Evolutionary conservation across 768 basidiomycete species (phyloP), one percentile per base, ranked within the genome.

Genomic region (Coprinellus micaceus): DNA sequence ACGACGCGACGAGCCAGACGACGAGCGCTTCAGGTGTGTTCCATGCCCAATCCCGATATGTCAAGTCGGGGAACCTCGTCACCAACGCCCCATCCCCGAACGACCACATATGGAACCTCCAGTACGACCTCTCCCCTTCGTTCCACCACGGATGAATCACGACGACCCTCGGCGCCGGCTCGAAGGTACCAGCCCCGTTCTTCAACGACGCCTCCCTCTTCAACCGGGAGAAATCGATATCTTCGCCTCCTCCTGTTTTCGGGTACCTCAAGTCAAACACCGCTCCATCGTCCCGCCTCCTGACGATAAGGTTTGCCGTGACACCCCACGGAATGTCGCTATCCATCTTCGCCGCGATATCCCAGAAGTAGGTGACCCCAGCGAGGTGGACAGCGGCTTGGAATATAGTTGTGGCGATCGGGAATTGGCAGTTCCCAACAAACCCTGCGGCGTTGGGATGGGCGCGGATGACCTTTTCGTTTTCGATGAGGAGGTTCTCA

Each of bases 231-330:
- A 79, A 84, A 61, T 85, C 79, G 12, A 85, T 82, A 37, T 86
- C 82, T 57, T 86, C 84, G 0, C 83, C 84, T 2, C 84, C 82
- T 0, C 83, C 82, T 3, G 83, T 86, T 67, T 82, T 84, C 2
- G 84, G 85, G 60, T 82, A 85, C 4, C 62, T 64, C 17, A 72
- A 63, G 59, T 78, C 72, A 61, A 72, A 86, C 41, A 62, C 60
- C n/a, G 83, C 71, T 0, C 69, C 74, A 44, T 83, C 82, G 2
- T 69, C 60, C 57, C 75, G 72, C 22, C 80, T 76, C 2, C 80
- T 76, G 4, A 72, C 72, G 22, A 84, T 77, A 17, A 85, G 73
- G 60, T 83, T 84, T 0, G 82, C 83, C 0, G 84, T 83, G 2
- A 83, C 81, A 1, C 84, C 83, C 84, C 84, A 85, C 0, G 84